Conservation (phyloP, 345 rosid species). For the Citrus medica region DNA sequence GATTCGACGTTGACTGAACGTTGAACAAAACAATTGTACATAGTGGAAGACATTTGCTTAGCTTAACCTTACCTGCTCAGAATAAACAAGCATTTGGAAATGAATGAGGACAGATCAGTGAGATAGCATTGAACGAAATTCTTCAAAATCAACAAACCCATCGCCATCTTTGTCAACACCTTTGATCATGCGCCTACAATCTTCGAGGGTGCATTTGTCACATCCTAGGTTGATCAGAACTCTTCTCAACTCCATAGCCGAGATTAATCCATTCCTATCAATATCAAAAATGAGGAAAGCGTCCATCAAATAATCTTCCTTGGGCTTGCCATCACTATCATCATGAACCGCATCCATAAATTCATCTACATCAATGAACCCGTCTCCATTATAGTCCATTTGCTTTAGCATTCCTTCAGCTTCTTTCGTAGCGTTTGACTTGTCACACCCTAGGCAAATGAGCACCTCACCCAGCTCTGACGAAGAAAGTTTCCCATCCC, state of each 20-base stretch:
- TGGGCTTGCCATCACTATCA: background rate
- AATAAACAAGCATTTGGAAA: too few relatives aligned
- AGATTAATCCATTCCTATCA: slow-evolving; percentile 43
- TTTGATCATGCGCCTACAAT: slow-evolving; percentile 46
- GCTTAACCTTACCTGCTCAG: background rate
- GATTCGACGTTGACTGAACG: background rate
- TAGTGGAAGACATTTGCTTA: background rate
- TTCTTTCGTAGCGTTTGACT: slow-evolving; percentile 25
- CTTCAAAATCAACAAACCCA: slow-evolving; percentile 49
- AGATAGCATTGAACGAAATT: slow-evolving; percentile 45
- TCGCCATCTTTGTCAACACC: slow-evolving; percentile 46
- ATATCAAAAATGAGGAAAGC: slow-evolving; percentile 43
- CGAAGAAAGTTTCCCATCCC: slow-evolving; percentile 50
- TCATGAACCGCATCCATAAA: slow-evolving; percentile 24
- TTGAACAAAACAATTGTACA: background rate
- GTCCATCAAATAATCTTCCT: slow-evolving; percentile 36
- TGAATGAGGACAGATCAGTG: background rate
- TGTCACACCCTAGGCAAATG: slow-evolving; percentile 28
- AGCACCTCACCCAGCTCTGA: slow-evolving; percentile 40
- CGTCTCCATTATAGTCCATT: slow-evolving; percentile 52
- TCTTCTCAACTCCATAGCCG: slow-evolving; percentile 39
- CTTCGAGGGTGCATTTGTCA: slow-evolving; percentile 28
- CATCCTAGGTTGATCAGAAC: slow-evolving; percentile 35
- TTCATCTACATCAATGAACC: slow-evolving; percentile 40
- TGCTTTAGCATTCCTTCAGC: slow-evolving; percentile 38